These are phyloP conservation scores for Geosmithia morbida DNA, from an alignment of 2,329 filamentous ascomycete species.

Conservation along the genomic window DNA sequence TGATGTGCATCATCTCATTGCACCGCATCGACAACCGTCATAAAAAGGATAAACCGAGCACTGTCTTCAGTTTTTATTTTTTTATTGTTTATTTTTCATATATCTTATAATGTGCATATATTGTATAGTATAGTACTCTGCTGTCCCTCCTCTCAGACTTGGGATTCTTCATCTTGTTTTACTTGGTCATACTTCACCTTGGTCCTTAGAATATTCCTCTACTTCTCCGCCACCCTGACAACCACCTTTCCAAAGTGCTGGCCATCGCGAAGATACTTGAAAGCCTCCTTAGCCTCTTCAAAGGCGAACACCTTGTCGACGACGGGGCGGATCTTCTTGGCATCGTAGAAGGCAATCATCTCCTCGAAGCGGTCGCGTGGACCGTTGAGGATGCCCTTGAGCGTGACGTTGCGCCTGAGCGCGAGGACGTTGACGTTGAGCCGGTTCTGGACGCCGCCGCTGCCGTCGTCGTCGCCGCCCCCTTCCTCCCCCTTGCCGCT, in stretches of 20 bases:
- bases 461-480: conserved; percentile 2
- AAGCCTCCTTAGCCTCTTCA: conserved; percentile 30
- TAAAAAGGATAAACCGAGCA: too few species aligned
- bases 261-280: conserved; percentile 35
- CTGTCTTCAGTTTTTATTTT: too few species aligned
- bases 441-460: conserved; percentile 19
- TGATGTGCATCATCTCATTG: too few species aligned
- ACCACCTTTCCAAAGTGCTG: conserved; percentile 45
- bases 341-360: conserved; percentile 32
- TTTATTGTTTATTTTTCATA: too few species aligned
- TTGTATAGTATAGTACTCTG: too few species aligned
- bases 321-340: conserved; percentile 28
- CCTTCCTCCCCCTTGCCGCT: conserved; percentile 30
- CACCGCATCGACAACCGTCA: too few species aligned
- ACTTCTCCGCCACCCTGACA: conserved; percentile 22
- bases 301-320: conserved; percentile 32
- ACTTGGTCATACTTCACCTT: too few species aligned
- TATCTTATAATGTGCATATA: too few species aligned
- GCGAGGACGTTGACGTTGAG: conserved; percentile 45
- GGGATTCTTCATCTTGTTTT: too few species aligned
- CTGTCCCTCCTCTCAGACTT: too few species aligned
- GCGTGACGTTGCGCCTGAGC: conserved; percentile 27
- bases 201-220: too few species aligned
- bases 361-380: conserved; percentile 38
- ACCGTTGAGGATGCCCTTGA: conserved; percentile 46